Evolutionary conservation across 345 rosid species (phyloP).

Genomic region (Pistacia integerrima): DNA sequence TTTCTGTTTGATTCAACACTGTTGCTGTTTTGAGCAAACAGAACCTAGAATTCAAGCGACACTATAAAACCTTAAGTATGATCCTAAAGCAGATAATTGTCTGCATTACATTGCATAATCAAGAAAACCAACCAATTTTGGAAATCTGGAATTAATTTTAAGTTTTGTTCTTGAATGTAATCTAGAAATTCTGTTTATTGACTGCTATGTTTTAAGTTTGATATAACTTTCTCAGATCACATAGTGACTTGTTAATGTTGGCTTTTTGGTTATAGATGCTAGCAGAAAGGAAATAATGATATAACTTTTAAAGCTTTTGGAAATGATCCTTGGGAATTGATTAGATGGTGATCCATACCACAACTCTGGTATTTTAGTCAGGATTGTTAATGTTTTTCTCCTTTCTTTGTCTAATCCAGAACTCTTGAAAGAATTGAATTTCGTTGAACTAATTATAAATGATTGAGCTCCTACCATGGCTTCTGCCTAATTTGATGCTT

Average conservation of each 20-base stretch:
- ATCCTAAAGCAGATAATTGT: not conserved
- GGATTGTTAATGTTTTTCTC: not conserved
- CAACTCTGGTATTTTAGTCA: not conserved
- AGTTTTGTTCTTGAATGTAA: not conserved
- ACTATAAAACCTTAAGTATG: not conserved
- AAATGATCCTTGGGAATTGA: not conserved
- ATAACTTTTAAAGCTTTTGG: not conserved
- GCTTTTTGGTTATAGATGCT: not conserved
- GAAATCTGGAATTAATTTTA: not conserved
- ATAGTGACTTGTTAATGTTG: not conserved
- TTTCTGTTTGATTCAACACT: not conserved
- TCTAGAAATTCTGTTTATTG: not conserved
- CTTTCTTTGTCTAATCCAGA: not conserved
- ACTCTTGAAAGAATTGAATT: not conserved
- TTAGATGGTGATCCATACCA: not conserved
- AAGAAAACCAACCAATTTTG: not conserved
- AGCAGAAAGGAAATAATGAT: not conserved
- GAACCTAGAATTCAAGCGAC: not conserved
- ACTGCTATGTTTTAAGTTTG: not conserved
- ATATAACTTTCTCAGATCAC: not conserved
- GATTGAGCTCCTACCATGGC: not conserved
- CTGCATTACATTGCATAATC: not conserved
- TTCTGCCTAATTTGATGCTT: constrained; percentile 1
- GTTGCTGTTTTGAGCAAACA: not conserved
- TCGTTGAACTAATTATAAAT: not conserved